phyloP scores from a whole-genome alignment of 768 basidiomycete genomes.

The Leccinellum albellum region DNA sequence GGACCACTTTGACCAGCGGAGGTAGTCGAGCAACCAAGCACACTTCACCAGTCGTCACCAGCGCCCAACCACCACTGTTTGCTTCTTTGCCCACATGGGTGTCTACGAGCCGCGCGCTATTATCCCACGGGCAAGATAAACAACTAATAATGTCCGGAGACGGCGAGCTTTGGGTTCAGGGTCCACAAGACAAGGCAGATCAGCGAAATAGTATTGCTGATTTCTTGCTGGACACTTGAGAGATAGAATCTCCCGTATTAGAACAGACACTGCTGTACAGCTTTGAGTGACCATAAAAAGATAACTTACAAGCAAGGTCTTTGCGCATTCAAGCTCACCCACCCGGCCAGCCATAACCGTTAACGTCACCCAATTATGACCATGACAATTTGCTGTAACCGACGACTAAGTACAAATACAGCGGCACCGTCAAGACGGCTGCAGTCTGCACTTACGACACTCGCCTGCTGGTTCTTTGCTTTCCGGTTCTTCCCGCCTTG shows the following conservation, averaged over 20 bases:
- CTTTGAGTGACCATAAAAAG: neutral
- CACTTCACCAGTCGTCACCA: neutral
- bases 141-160: neutral
- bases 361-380: constrained; percentile 2
- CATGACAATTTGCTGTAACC: constrained; percentile 19
- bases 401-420: constrained; percentile 30
- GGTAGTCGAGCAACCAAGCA: constrained; percentile 41
- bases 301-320: neutral
- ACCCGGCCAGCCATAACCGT: neutral
- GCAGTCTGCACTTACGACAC: neutral
- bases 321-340: too few species aligned
- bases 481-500: neutral
- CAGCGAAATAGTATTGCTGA: constrained; percentile 38
- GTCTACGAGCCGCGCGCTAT: constrained; percentile 1
- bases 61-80: constrained; percentile 11
- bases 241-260: neutral
- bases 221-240: constrained; percentile 35
- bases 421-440: neutral
- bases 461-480: neutral
- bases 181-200: constrained; percentile 30
- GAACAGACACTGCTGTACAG: neutral
- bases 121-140: constrained; percentile 1
- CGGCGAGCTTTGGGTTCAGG: constrained; percentile 32
- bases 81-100: constrained; percentile 34
- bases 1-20: constrained; percentile 56